A percentile compares a stretch with the other conserved stretches of the same genome.
Evolutionary conservation across 176 grass and related monocot species (phyloP).

Genomic region (Rhynchospora tenuis): DNA sequence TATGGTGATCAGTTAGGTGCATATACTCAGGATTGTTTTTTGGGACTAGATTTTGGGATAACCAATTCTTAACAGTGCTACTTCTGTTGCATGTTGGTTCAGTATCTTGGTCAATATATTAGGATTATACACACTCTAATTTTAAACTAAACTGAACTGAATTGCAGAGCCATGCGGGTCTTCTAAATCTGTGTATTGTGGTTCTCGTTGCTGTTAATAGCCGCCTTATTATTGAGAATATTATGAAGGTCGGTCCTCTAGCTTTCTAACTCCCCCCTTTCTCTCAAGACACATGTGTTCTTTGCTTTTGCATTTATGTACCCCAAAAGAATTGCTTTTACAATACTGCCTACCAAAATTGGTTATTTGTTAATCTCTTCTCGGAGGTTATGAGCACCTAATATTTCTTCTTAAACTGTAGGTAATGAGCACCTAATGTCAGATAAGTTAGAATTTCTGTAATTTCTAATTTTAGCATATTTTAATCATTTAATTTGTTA

Average conservation of each 20-base stretch:
- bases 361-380: not conserved
- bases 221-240: slow-evolving; percentile 95
- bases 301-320: not conserved
- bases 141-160: slow-evolving; percentile 4
- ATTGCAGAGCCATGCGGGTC: slow-evolving; percentile 96
- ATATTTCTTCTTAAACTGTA: too few relatives aligned
- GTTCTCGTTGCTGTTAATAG: slow-evolving; percentile 91
- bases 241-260: slow-evolving; percentile 74
- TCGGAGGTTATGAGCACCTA: not conserved
- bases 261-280: not conserved
- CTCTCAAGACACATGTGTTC: not conserved
- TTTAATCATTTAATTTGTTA: not conserved
- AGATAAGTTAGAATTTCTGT: not conserved
- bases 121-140: slow-evolving; percentile 12
- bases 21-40: not conserved
- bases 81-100: not conserved
- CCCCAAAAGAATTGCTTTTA: not conserved
- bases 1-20: not conserved
- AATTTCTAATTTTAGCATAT: not conserved
- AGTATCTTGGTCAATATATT: slow-evolving; percentile 7
- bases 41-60: not conserved
- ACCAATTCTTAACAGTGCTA: not conserved
- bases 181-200: slow-evolving; percentile 97
- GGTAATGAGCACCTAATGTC: not conserved
- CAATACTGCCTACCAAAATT: not conserved